These are phyloP conservation scores for Xylariaceae sp. DNA, from an alignment of 2,329 filamentous ascomycete species.

Conservation along the genomic window DNA sequence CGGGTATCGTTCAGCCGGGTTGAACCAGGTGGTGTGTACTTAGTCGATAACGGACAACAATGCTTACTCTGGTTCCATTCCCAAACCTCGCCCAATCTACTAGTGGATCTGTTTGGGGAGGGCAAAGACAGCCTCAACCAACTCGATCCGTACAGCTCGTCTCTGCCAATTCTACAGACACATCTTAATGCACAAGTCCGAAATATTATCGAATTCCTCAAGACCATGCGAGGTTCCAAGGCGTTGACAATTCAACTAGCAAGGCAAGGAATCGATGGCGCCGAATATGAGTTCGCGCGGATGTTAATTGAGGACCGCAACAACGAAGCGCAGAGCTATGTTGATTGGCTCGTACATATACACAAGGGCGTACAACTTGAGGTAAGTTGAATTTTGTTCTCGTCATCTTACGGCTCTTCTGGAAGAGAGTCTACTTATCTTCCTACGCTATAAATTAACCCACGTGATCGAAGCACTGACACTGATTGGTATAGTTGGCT, in stretches of 20 bases:
- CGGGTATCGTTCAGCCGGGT: conserved; percentile 85
- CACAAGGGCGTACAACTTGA: conserved; percentile 93
- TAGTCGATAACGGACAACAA: conserved; percentile 93
- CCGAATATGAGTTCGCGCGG: conserved; percentile 94
- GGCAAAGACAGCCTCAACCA: conserved; percentile 70
- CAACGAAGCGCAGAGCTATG: conserved; percentile 96
- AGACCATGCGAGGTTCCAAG: conserved; percentile 80
- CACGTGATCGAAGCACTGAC: conserved; percentile 22
- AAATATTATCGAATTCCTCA: conserved; percentile 88
- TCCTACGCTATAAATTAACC: conserved; percentile 1
- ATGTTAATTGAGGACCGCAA: conserved; percentile 92
- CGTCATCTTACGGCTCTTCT: no score
- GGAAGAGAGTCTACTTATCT: no score
- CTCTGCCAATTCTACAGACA: conserved; percentile 82
- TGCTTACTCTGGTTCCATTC: conserved; percentile 91
- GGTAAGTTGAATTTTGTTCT: conserved; percentile 49
- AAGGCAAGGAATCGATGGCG: conserved; percentile 88
- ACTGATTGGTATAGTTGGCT: conserved; percentile 52
- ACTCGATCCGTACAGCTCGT: conserved; percentile 79
- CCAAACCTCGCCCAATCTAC: conserved; percentile 88
- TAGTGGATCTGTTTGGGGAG: conserved; percentile 87
- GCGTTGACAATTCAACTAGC: conserved; percentile 88
- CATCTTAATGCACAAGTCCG: conserved; percentile 93
- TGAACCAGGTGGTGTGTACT: conserved; percentile 89
- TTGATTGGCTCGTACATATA: conserved; percentile 96